Evolutionary conservation across 441 rosid species (phyloP), one percentile per base, ranked within the genome.

Genomic region (Manihot esculenta): DNA sequence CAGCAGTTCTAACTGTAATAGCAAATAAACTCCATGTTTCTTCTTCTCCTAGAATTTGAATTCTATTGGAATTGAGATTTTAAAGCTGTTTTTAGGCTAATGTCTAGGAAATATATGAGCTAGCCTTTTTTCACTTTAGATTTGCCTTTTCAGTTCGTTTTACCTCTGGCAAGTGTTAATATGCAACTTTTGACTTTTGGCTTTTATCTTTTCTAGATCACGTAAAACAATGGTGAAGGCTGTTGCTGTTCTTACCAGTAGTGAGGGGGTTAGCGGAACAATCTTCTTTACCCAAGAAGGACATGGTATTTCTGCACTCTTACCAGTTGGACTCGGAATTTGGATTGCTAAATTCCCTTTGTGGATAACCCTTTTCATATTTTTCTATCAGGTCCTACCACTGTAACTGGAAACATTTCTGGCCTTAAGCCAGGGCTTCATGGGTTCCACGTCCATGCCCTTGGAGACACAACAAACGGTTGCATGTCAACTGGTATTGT

Each of bases 401-500:
- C 89, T 20, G 97, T 92, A 48, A 84, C 80, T 11, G 97, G 97
- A 82, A 85, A 62, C 50, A 1, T 92, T 69, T 83, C 88, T 80
- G 98, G 99, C 27, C 93, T 94, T 35, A 90, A 82, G 79, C 93
- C 97, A n/a, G 99, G 99, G 38, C 96, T 73, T 51, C 98, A 90
- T 73, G 97, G 96, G 30, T 92, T 94, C 86, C 97, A 92, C 73
- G 93, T 92, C 68, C 97, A 94, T 78, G 91, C 97, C 62, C 89
- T 94, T 68, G 96, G 97, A 68, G 98, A 94, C 79, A 92, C 95
- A 35, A 91, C 97, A n/a, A 92, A 92, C 63, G 97, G 99, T 41
- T 94, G 97, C 92, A 89, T 94, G 94, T 94, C 99, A 60, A 94
- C 98, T 66, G 97, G 99, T 94, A 90, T 64, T 38, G 59, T 11